These are phyloP conservation scores for Teratosphaeria zuluensis DNA, from an alignment of 2,329 filamentous ascomycete species.

Conservation along the genomic window DNA sequence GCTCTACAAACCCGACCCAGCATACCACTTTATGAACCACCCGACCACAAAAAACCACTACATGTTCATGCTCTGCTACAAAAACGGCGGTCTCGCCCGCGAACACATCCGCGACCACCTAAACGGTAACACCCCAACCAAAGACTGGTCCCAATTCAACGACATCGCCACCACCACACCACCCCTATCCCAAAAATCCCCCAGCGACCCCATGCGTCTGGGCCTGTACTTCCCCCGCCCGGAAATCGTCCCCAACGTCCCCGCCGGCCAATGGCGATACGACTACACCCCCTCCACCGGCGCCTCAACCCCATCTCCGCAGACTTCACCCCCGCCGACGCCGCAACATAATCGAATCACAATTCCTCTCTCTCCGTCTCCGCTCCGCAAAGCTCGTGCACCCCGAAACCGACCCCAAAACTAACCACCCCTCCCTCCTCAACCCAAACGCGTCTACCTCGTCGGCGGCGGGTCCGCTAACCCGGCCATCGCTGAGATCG, in stretches of 20 bases:
- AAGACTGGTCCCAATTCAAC: slow-evolving; percentile 74
- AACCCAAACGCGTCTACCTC: slow-evolving; percentile 84
- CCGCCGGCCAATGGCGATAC: slow-evolving; percentile 79
- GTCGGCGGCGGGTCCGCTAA: slow-evolving; percentile 89
- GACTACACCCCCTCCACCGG: slow-evolving; percentile 43
- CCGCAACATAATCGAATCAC: slow-evolving; percentile 89
- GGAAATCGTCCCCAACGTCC: slow-evolving; percentile 90
- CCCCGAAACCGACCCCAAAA: slow-evolving; percentile 27
- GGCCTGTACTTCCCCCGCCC: slow-evolving; percentile 93
- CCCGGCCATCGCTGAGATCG: slow-evolving; percentile 73
- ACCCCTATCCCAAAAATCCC: slow-evolving; percentile 53
- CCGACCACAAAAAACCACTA: slow-evolving; percentile 82
- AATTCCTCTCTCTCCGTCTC: slow-evolving; percentile 81
- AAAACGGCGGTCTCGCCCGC: slow-evolving; percentile 88
- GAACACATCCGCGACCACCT: slow-evolving; percentile 72
- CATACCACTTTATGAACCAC: slow-evolving; percentile 98
- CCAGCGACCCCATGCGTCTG: slow-evolving; percentile 56
- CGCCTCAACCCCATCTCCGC: slow-evolving; percentile 29
- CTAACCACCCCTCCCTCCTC: slow-evolving; percentile 57
- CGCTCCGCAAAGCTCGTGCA: slow-evolving; percentile 68
- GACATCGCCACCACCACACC: slow-evolving; percentile 56
- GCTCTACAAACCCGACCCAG: slow-evolving; percentile 78
- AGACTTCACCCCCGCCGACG: slow-evolving; percentile 53
- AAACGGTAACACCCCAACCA: slow-evolving; percentile 27
- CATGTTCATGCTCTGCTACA: slow-evolving; percentile 99